Conservation (phyloP, 2,329 filamentous ascomycete genomes). For the Fusarium tupiense region DNA sequence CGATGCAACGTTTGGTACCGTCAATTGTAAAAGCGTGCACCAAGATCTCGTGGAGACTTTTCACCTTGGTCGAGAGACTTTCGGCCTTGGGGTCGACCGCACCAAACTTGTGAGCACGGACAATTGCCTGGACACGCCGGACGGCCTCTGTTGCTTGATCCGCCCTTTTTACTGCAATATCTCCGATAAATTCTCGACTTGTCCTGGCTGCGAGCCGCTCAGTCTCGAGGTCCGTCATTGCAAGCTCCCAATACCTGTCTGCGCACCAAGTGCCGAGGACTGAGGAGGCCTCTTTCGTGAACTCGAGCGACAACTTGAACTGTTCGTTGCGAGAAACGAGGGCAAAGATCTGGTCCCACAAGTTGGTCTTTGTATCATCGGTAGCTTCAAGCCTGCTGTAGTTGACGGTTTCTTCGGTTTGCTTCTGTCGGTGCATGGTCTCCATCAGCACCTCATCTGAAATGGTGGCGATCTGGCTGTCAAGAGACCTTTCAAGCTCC, state of each 20-base stretch:
- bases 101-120: constrained; percentile 61
- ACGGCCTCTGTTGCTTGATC: constrained; percentile 67
- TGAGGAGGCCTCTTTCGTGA: constrained; percentile 67
- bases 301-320: constrained; percentile 68
- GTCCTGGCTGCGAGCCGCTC: constrained; percentile 68
- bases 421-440: constrained; percentile 35
- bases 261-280: constrained; percentile 86
- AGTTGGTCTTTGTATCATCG: constrained; percentile 65
- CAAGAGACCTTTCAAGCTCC: constrained; percentile 79
- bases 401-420: constrained; percentile 61
- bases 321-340: constrained; percentile 53
- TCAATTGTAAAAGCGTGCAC: constrained; percentile 71
- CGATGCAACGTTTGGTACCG: constrained; percentile 69
- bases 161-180: constrained; percentile 23
- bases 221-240: constrained; percentile 70
- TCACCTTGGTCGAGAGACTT: constrained; percentile 78
- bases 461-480: constrained; percentile 84
- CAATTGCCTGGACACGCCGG: constrained; percentile 64
- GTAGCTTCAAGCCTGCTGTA: constrained; percentile 58
- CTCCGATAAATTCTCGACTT: constrained; percentile 48
- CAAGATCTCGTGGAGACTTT: constrained; percentile 69
- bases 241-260: constrained; percentile 81
- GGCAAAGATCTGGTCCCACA: constrained; percentile 67
- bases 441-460: constrained; percentile 51
- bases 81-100: constrained; percentile 43